phyloP scores from a whole-genome alignment of 306 rosid species.

The Sechiopsis laciniata region DNA sequence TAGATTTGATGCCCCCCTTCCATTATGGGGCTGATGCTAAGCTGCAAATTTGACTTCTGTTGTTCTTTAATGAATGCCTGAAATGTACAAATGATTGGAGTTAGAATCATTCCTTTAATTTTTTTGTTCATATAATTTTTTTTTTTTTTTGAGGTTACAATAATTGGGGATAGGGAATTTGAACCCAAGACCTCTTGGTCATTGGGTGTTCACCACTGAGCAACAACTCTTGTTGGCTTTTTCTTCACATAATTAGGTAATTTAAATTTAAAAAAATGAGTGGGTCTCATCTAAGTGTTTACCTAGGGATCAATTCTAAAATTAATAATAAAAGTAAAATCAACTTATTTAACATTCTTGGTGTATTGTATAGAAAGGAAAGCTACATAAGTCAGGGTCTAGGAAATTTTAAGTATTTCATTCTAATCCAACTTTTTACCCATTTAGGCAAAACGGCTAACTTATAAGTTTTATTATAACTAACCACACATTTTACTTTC shows the following conservation, averaged over 20 bases:
- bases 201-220: too few species aligned
- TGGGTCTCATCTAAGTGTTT: not conserved
- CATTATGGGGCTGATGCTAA: not conserved
- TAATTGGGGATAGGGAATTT: too few species aligned
- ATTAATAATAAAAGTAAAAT: not conserved
- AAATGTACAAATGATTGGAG: not conserved
- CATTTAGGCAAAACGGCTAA: not conserved
- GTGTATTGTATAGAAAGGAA: not conserved
- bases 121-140: not conserved
- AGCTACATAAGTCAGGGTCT: not conserved
- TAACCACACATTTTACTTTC: not conserved
- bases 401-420: not conserved
- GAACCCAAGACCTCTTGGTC: too few species aligned
- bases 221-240: not conserved
- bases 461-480: not conserved
- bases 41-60: conserved; percentile 6
- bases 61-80: too few species aligned
- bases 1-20: conserved; percentile 5
- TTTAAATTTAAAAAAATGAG: not conserved
- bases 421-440: not conserved
- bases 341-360: not conserved
- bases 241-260: not conserved
- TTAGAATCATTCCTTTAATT: not conserved
- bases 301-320: not conserved
- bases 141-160: too few species aligned